These are phyloP conservation scores for Mortierella sp. DNA, from an alignment of 371 early-diverging fungal species.

Conservation along the genomic window DNA sequence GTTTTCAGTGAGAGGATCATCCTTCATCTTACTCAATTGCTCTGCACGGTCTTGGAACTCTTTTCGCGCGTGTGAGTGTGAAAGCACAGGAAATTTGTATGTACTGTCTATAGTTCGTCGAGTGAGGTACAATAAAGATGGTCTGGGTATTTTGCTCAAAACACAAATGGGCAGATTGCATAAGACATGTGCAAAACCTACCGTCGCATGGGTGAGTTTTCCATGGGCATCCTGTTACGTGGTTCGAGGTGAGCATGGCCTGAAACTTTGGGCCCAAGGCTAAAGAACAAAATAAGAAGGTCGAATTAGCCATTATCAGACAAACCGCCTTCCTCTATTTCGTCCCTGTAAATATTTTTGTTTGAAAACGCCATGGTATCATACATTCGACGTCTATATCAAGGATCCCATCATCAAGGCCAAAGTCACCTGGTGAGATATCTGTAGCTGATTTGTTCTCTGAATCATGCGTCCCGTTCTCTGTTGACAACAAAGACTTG, in stretches of 20 bases:
- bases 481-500: background rate
- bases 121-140: background rate
- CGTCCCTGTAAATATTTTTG: background rate
- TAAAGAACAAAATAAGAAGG: background rate
- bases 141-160: background rate
- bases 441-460: background rate
- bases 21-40: constrained; percentile 9
- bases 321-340: background rate
- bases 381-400: constrained; percentile 44
- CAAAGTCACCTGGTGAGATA: background rate
- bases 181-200: constrained; percentile 2
- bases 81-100: constrained; percentile 49
- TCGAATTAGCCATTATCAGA: background rate
- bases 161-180: background rate
- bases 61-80: constrained; percentile 36
- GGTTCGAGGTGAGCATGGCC: constrained; percentile 44
- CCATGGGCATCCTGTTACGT: constrained; percentile 43
- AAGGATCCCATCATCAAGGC: background rate
- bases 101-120: constrained; percentile 29
- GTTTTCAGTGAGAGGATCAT: constrained; percentile 18
- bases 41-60: constrained; percentile 33
- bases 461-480: background rate
- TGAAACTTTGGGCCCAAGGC: constrained; percentile 50
- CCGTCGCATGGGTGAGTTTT: constrained; percentile 54
- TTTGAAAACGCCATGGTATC: too few relatives aligned